These are phyloP conservation scores for Termitomyces bulborhizus DNA, from an alignment of 768 basidiomycete species.

Conservation along the genomic window DNA sequence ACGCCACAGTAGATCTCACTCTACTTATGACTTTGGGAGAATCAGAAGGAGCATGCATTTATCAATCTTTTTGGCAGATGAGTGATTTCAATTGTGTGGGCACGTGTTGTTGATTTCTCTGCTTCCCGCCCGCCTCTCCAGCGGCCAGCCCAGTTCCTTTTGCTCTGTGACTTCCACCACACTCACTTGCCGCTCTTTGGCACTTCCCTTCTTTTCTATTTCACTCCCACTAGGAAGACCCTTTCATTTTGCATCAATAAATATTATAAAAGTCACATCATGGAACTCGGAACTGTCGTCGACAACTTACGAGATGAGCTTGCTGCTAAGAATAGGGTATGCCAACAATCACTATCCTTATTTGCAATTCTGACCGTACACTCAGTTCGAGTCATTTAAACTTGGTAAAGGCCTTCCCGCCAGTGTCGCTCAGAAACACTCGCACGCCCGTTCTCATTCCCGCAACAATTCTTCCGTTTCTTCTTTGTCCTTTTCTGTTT, in stretches of 20 bases:
- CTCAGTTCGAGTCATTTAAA: constrained; percentile 69
- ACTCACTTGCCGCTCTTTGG: constrained; percentile 18
- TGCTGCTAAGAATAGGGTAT: constrained; percentile 36
- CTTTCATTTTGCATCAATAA: constrained; percentile 22
- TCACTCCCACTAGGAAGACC: constrained; percentile 27
- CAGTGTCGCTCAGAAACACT: constrained; percentile 32
- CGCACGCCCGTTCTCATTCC: constrained; percentile 66
- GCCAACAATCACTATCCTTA: constrained; percentile 3
- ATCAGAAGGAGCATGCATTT: constrained; percentile 5
- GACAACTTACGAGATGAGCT: constrained; percentile 27
- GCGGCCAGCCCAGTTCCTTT: constrained; percentile 11
- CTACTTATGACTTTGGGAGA: too few relatives aligned
- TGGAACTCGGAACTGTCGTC: constrained; percentile 19
- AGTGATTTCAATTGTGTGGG: not conserved
- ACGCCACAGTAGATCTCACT: too few relatives aligned
- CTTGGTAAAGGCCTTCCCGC: constrained; percentile 47
- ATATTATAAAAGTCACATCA: constrained; percentile 16
- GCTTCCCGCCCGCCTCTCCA: constrained; percentile 13
- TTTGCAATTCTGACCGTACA: constrained; percentile 1
- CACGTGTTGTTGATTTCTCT: constrained; percentile 18
- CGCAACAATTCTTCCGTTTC: constrained; percentile 52
- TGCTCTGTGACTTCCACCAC: constrained; percentile 12
- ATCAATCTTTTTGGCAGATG: constrained; percentile 19
- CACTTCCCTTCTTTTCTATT: constrained; percentile 33
- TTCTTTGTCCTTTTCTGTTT: constrained; percentile 36